Conservation (phyloP, 2,329 filamentous ascomycete genomes). For the Pseudogymnoascus sp. region DNA sequence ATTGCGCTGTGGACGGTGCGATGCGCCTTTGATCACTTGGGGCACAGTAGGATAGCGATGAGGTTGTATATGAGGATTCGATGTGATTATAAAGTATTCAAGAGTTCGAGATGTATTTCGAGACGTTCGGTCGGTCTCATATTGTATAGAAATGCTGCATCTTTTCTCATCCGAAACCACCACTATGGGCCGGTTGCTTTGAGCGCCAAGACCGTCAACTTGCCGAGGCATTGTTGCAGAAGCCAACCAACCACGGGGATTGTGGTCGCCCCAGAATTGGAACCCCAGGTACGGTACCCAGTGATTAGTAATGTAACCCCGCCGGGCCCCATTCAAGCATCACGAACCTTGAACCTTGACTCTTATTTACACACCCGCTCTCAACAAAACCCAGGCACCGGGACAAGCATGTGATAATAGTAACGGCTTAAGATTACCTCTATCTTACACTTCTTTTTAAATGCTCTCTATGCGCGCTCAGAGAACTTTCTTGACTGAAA, state of each 20-base stretch:
- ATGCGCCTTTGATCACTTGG: neutral
- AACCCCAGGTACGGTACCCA: neutral
- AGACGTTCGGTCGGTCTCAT: neutral
- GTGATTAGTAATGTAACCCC: neutral
- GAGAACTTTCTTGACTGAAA: neutral
- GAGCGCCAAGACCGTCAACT: slow-evolving; percentile 1
- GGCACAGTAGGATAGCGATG: neutral
- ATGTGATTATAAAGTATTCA: neutral
- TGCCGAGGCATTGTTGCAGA: slow-evolving; percentile 2
- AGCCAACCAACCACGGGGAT: neutral
- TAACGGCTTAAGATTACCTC: slow-evolving; percentile 4
- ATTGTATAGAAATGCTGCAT: neutral
- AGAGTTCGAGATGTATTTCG: neutral
- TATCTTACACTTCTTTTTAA: slow-evolving; percentile 6
- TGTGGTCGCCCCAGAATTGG: neutral
- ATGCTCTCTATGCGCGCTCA: slow-evolving; percentile 4
- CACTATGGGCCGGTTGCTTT: neutral
- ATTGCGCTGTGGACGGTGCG: slow-evolving; percentile 18
- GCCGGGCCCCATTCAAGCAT: neutral
- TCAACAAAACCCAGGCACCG: neutral
- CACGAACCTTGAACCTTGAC: neutral
- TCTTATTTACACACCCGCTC: slow-evolving; percentile 1
- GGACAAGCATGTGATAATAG: slow-evolving; percentile 8
- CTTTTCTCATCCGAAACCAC: slow-evolving; percentile 4
- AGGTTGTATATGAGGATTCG: neutral